Evolutionary conservation across 345 rosid species (phyloP), one percentile per base, ranked within the genome.

Genomic region (Salix exigua): DNA sequence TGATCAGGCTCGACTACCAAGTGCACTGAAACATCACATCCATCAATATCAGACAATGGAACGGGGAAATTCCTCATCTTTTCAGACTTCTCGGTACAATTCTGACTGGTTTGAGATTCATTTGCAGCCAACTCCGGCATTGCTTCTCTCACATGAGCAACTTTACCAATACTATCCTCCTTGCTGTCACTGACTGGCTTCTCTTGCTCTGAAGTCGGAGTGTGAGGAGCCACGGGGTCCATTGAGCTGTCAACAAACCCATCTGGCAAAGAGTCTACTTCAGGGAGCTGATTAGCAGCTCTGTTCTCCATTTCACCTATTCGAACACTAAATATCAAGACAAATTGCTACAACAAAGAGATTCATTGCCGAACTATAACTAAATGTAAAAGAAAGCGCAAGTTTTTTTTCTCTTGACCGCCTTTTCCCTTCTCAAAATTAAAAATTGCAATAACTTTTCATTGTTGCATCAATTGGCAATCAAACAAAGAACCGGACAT

Each of bases 221-320:
- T 89, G 31, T 75, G 77, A 38, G 91, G 93, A 73, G 88, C 85
- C 75, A 78, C 37, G 62, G 87, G 79, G 21, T 92, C 95, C 2
- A 84, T 40, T 51, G 96, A 80, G 80, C 91, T 85, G 35, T 91
- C 97, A 44, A 95, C 94, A 83, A 93, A 93, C 70, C 99, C 99
- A 83, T 91, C 97, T 7, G 99, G 99, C 84, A 95, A 81, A 38
- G 97, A 82, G 82, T 91, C 97, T 65, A 88, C 99, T 83, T 91
- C 97, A 35, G 99, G 99, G 63, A 95, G 97, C 83, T 88, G 87
- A 82, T 86, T 87, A 71, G 89, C 87, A 50, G 75, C 86, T 50
- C 82, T 75, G 73, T 80, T 86, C 84, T 90, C 94, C 97, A 93
- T 93, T 78, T 68, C 55, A 73, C 75, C 82, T 82, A 77, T 66